Conservation (phyloP, 345 rosid genomes). For the Erodium maritimum region DNA sequence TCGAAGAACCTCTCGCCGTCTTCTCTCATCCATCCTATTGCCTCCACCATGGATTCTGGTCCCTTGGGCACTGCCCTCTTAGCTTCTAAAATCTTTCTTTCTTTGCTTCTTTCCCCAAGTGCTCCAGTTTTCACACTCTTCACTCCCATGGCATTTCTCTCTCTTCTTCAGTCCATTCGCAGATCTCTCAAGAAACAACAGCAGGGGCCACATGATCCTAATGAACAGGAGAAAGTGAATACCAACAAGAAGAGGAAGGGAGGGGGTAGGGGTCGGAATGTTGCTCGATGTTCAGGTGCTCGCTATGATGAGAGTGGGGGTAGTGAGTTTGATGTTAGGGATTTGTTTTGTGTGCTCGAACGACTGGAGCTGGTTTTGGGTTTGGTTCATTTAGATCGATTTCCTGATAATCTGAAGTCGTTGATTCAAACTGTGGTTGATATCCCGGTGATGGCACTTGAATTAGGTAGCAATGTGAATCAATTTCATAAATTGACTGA, state of each 20-base stretch:
- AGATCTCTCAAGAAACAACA: constrained; percentile 40
- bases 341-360: constrained; percentile 35
- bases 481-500: constrained; percentile 29
- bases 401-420: constrained; percentile 69
- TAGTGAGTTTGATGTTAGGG: constrained; percentile 26
- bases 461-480: constrained; percentile 18
- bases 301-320: constrained; percentile 18
- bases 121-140: constrained; percentile 73
- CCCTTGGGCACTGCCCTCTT: constrained; percentile 17
- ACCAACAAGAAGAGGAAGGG: constrained; percentile 12
- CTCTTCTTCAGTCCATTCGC: constrained; percentile 63
- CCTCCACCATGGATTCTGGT: constrained; percentile 54
- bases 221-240: constrained; percentile 9
- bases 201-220: not conserved
- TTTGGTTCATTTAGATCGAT: constrained; percentile 65
- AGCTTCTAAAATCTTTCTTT: constrained; percentile 51
- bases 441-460: constrained; percentile 38
- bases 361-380: constrained; percentile 38
- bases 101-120: constrained; percentile 46
- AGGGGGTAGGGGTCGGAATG: constrained; percentile 5
- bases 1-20: constrained; percentile 30
- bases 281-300: not conserved
- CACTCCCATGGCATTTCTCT: constrained; percentile 59
- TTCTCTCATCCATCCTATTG: constrained; percentile 34
- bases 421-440: constrained; percentile 57